Conservation (phyloP, 495 filamentous ascomycete genomes). For the Xylaria bambusicola region DNA sequence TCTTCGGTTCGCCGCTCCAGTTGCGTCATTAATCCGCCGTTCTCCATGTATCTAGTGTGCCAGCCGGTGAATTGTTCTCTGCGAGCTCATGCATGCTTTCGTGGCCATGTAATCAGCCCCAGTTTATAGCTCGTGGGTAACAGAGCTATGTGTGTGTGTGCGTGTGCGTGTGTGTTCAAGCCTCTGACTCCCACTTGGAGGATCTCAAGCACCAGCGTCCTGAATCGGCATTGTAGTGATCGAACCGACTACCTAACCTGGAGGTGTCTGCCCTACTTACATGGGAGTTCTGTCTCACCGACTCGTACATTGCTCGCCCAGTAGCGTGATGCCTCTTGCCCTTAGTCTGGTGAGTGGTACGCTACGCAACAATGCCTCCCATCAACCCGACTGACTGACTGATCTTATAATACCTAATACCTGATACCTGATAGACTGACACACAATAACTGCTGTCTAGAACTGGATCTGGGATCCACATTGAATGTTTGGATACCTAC, state of each 20-base stretch:
- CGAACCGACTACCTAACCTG: constrained; percentile 10
- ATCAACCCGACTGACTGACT: constrained; percentile 35
- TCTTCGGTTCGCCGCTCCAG: constrained; percentile 34
- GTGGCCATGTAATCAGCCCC: constrained; percentile 41
- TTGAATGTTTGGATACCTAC: constrained; percentile 30
- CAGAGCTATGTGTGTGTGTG: no score
- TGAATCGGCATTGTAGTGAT: constrained; percentile 13
- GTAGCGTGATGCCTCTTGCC: constrained; percentile 20
- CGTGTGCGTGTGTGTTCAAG: constrained; percentile 18
- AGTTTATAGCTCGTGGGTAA: constrained; percentile 34
- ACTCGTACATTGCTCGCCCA: constrained; percentile 21
- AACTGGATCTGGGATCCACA: constrained; percentile 31
- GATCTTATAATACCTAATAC: constrained; percentile 29
- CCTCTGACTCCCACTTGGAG: constrained; percentile 19
- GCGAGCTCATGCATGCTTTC: constrained; percentile 48
- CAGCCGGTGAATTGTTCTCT: constrained; percentile 40
- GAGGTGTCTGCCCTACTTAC: constrained; percentile 4
- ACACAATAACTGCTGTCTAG: constrained; percentile 34
- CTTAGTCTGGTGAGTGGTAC: constrained; percentile 21
- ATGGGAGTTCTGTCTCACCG: constrained; percentile 23
- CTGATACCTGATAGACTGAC: no score
- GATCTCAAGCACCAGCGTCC: not conserved
- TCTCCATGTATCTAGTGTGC: constrained; percentile 34
- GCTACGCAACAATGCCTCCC: constrained; percentile 33
- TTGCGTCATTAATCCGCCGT: constrained; percentile 40